Percentiles rank a stretch among this genome's conserved stretches.
Conservation (phyloP, 306 rosid species). For the Pterocarpus santalinus region DNA sequence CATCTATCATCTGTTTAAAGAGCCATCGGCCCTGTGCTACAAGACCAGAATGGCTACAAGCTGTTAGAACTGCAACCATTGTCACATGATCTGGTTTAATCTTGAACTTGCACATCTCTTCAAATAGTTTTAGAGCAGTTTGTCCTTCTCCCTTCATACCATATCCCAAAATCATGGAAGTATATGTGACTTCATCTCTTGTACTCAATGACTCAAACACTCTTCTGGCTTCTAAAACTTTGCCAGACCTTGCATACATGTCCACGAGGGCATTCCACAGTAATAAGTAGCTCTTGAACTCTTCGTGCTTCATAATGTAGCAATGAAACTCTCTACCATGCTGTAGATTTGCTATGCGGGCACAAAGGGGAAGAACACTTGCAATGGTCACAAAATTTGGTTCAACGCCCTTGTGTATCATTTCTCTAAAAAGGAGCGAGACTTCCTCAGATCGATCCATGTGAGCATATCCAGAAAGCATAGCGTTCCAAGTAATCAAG, state of each 20-base stretch:
- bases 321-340: constrained; percentile 93
- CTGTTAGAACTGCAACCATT: constrained; percentile 81
- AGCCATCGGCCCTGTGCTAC: constrained; percentile 62
- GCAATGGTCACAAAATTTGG: constrained; percentile 87
- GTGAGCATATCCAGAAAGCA: constrained; percentile 81
- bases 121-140: constrained; percentile 71
- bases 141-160: constrained; percentile 86
- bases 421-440: constrained; percentile 75
- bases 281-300: constrained; percentile 58
- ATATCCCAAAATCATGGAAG: constrained; percentile 85
- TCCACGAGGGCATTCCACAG: constrained; percentile 87
- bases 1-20: constrained; percentile 67
- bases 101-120: constrained; percentile 68
- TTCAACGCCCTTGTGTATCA: constrained; percentile 64
- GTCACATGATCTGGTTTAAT: constrained; percentile 86
- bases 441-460: constrained; percentile 78
- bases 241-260: constrained; percentile 92
- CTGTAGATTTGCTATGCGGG: constrained; percentile 85
- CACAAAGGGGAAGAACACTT: constrained; percentile 89
- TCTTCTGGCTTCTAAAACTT: constrained; percentile 71
- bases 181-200: constrained; percentile 85
- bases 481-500: constrained; percentile 80
- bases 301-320: constrained; percentile 68
- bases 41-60: constrained; percentile 93
- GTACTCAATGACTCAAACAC: constrained; percentile 74